Base-by-base conservation (phyloP, 2,329 filamentous ascomycete species). In the Cladophialophora yegresii region DNA sequence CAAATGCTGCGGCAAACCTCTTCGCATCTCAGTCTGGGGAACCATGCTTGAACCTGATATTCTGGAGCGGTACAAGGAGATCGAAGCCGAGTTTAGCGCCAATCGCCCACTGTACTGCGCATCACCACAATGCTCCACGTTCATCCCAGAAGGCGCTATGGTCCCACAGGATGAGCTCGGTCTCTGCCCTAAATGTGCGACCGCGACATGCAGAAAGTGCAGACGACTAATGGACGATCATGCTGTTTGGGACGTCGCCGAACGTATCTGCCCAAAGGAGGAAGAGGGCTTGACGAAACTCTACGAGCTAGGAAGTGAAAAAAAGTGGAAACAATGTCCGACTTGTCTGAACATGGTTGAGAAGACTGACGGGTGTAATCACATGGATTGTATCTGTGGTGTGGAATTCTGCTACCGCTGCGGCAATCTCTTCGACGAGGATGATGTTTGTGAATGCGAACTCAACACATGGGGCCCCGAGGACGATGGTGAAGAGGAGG, bases 361-460 rank as follows among this genome's bases (percentile, higher is more conserved):
- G 54, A 66, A 62, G 23, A 62, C 33, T 9, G 62, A 58, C 4
- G 68, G 68, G 4, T 70, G 68, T 43, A 50, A 66, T 36, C 62
- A 66, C 13, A 65, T 70, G 62, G 58, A 64, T 23, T 70, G 68
- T 43, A 36, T 67, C 7, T 70, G 68, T 57, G 66, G 62, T 4
- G 58, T 67, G 22, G 67, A 67, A 43, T 70, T 67, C 53, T 70
- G 68, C 51, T 70, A 69, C n/a, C 32, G 28, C 12, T 70, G 67
- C 53, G 67, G 68, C 23, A 54, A 30, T 8, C 54, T 55, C 9
- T 66, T 65, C 40, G 61, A 68, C 43, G 58, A 62, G 45, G 58
- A 62, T 32, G 51, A 54, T 9, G 9, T 22, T 10, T 50, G 47
- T 26, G 47, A 50, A 26, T 50, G 47, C 47, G 47, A 50, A 28